Evolutionary conservation across 345 rosid species (phyloP).

Genomic region (Populus euphratica): DNA sequence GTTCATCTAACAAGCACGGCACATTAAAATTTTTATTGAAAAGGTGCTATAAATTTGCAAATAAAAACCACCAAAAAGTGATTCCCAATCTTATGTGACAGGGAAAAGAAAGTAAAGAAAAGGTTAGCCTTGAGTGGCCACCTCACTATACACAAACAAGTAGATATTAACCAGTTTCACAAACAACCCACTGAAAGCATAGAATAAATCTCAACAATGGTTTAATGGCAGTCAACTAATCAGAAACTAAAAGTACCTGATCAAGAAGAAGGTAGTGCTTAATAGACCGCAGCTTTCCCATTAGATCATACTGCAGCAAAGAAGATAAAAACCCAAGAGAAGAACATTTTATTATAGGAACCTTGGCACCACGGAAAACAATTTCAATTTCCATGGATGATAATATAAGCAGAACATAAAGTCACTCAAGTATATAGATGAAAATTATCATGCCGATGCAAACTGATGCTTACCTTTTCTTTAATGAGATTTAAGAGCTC

Average conservation of each 20-base stretch:
- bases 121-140: no score
- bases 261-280: conserved; percentile 98
- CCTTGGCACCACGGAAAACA: neutral
- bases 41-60: no score
- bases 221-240: neutral
- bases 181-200: no score
- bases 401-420: neutral
- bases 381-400: conserved; percentile 2
- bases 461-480: conserved; percentile 55
- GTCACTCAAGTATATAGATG: neutral
- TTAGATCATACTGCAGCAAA: conserved; percentile 68
- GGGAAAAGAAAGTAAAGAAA: no score
- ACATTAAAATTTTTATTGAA: no score
- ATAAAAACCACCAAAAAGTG: no score
- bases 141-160: no score
- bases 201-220: neutral
- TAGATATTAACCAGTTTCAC: no score
- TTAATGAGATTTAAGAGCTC: conserved; percentile 83
- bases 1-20: no score
- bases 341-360: conserved; percentile 13
- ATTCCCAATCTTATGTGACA: no score
- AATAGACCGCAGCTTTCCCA: conserved; percentile 83
- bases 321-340: neutral
- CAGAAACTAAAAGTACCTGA: conserved; percentile 56
- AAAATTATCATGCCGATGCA: neutral